A percentile compares a stretch with the other conserved stretches of the same genome.
Evolutionary conservation across 2,329 filamentous ascomycete species (phyloP).

Genomic region (Didymosphaeria variabile): DNA sequence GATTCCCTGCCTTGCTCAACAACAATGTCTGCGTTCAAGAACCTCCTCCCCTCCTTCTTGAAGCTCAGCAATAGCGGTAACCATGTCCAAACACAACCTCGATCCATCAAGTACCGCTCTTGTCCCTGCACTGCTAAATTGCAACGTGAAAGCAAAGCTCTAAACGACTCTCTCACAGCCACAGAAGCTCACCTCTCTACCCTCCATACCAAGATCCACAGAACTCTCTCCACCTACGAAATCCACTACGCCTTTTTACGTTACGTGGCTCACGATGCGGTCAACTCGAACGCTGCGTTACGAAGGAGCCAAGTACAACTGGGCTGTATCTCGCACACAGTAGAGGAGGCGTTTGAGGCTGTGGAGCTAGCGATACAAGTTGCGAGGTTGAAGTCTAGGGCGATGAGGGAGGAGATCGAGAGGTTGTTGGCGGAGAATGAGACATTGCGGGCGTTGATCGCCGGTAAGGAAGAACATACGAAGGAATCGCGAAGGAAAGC

Average conservation of each 20-base stretch:
- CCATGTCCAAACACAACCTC: not conserved
- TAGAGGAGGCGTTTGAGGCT: slow-evolving; percentile 1
- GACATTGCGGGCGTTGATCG: not conserved
- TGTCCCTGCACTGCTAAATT: not conserved
- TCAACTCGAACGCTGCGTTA: not conserved
- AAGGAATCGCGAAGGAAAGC: not conserved
- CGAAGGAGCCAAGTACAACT: not conserved
- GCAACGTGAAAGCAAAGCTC: not conserved
- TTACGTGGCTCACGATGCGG: not conserved
- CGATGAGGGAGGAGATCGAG: not conserved
- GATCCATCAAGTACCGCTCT: not conserved
- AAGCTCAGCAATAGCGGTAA: not conserved
- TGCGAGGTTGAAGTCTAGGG: slow-evolving; percentile 4
- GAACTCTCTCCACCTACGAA: not conserved
- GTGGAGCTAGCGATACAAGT: slow-evolving; percentile 7
- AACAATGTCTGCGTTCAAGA: not conserved
- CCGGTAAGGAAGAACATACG: not conserved
- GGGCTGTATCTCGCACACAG: not conserved
- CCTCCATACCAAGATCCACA: not conserved
- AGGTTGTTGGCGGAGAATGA: not conserved
- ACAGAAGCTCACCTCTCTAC: not conserved
- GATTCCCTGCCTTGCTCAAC: not conserved
- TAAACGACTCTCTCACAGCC: not conserved
- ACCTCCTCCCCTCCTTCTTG: not conserved
- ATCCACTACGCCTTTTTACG: not conserved